Evolutionary conservation across 2,329 filamentous ascomycete genomes (phyloP).

Genomic region (Cytospora chrysosperma): DNA sequence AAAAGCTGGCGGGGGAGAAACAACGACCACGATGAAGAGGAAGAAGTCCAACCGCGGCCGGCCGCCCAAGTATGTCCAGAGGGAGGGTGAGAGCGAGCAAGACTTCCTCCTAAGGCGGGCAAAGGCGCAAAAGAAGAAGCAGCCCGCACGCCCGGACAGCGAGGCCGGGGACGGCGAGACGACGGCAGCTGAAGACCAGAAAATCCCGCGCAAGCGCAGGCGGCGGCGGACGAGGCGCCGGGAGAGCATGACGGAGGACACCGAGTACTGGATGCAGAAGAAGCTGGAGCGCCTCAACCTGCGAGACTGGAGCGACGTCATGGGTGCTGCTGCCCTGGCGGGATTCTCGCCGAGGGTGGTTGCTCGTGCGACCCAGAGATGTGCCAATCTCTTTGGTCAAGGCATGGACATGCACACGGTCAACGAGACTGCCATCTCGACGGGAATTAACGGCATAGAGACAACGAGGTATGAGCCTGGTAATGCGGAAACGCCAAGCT

Average conservation of each 20-base stretch:
- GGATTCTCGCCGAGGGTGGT: constrained; percentile 68
- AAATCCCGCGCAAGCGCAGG: constrained; percentile 1
- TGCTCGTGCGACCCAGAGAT: constrained; percentile 69
- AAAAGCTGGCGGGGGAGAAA: background rate
- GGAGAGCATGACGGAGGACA: constrained; percentile 27
- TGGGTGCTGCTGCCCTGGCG: constrained; percentile 73
- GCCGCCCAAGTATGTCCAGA: constrained; percentile 25
- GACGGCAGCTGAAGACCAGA: constrained; percentile 31
- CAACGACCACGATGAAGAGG: background rate
- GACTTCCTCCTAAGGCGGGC: constrained; percentile 39
- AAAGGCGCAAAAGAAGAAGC: constrained; percentile 35
- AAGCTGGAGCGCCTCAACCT: constrained; percentile 39
- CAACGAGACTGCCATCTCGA: background rate
- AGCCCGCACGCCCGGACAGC: constrained; percentile 38
- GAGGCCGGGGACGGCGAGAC: constrained; percentile 23
- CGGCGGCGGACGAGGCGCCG: constrained; percentile 27
- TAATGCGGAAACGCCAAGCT: constrained; percentile 24
- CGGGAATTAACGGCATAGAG: constrained; percentile 32
- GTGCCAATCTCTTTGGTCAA: constrained; percentile 72
- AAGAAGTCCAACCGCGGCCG: constrained; percentile 22
- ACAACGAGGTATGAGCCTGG: constrained; percentile 33
- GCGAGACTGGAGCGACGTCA: constrained; percentile 82
- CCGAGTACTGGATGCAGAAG: constrained; percentile 21
- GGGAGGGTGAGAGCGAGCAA: constrained; percentile 33
- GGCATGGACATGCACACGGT: constrained; percentile 64